Conservation (phyloP, 306 rosid genomes). For the Sophora flavescens region DNA sequence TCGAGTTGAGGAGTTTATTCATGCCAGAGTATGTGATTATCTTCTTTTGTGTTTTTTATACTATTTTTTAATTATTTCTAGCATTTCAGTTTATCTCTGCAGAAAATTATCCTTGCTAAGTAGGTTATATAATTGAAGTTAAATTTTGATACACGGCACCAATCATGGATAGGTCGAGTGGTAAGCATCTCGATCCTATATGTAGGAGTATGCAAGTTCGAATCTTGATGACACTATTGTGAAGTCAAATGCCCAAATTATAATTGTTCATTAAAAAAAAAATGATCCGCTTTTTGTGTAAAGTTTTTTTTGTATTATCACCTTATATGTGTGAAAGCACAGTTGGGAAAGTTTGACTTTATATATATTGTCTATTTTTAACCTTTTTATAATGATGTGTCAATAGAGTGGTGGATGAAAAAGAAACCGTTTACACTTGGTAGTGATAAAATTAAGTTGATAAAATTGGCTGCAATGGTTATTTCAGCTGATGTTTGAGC, state of each 20-base stretch:
- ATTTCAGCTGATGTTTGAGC: slow-evolving; percentile 23
- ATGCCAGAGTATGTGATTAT: slow-evolving; percentile 75
- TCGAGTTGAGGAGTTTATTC: slow-evolving; percentile 92
- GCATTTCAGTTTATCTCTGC: not conserved
- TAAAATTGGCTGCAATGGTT: slow-evolving; percentile 8
- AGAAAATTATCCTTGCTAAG: not conserved
- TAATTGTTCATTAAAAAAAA: too few species aligned
- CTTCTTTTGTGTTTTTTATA: not conserved
- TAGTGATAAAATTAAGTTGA: not conserved
- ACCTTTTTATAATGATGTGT: not conserved
- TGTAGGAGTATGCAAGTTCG: too few species aligned
- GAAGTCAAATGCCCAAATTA: too few species aligned
- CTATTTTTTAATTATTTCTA: not conserved
- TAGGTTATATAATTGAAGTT: slow-evolving; percentile 6
- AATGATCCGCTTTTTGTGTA: not conserved
- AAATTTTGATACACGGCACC: not conserved
- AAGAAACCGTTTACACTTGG: not conserved
- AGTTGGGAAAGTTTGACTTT: not conserved
- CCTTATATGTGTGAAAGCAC: not conserved
- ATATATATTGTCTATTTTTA: not conserved
- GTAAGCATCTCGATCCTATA: too few species aligned
- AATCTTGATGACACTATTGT: too few species aligned
- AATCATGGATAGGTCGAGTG: too few species aligned
- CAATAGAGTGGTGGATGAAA: not conserved
- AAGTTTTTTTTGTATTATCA: not conserved